Conservation (phyloP, 108 stramenopile genomes). For the Fragilariopsis cylindrus region DNA sequence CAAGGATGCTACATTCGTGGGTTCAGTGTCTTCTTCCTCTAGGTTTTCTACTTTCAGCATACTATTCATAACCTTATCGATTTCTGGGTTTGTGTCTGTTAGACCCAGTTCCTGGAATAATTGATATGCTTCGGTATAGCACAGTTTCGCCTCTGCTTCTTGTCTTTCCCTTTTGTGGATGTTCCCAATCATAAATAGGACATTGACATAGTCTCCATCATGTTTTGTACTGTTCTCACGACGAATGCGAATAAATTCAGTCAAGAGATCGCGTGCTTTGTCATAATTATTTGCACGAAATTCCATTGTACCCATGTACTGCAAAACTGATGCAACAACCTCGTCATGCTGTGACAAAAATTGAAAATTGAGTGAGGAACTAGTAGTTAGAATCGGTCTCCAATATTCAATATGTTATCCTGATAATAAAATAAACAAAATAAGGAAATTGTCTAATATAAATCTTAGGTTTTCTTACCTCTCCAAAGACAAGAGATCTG, state of each 20-base stretch:
- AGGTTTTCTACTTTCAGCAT: slow-evolving; percentile 28
- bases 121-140: slow-evolving; percentile 62
- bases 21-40: slow-evolving; percentile 28
- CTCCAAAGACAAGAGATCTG: slow-evolving; percentile 29
- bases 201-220: slow-evolving; percentile 57
- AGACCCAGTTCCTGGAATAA: slow-evolving; percentile 45
- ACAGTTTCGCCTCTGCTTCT: slow-evolving; percentile 44
- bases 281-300: slow-evolving; percentile 58
- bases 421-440: slow-evolving; percentile 6
- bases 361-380: neutral
- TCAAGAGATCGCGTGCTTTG: slow-evolving; percentile 45
- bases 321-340: slow-evolving; percentile 56
- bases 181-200: slow-evolving; percentile 64
- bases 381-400: slow-evolving; percentile 39
- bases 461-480: neutral
- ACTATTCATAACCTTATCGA: slow-evolving; percentile 42
- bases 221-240: slow-evolving; percentile 38
- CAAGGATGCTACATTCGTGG: slow-evolving; percentile 20
- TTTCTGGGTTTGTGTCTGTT: slow-evolving; percentile 48
- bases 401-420: neutral
- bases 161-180: slow-evolving; percentile 63
- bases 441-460: neutral
- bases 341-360: slow-evolving; percentile 47
- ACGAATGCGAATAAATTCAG: slow-evolving; percentile 57
- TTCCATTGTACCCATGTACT: slow-evolving; percentile 70